Base-by-base conservation (phyloP, 495 filamentous ascomycete species). In the Wilcoxina mikolae region DNA sequence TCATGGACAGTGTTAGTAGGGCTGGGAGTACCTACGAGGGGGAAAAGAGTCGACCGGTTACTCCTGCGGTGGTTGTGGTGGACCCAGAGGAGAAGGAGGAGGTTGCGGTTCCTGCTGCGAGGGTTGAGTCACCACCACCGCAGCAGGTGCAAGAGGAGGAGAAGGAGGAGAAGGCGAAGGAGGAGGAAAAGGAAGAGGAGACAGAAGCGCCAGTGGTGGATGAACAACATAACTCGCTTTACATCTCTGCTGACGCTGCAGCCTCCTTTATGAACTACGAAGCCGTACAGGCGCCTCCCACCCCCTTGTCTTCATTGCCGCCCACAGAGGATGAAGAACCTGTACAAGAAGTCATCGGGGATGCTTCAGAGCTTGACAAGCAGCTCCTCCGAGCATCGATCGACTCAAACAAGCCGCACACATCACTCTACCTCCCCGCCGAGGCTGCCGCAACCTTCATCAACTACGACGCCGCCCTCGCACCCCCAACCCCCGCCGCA, bases 1-100 rank as follows among this genome's bases (percentile, higher is more conserved):
- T 49, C 10, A 28, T 49, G 46, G 46, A 49, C 11, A 49, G 46
- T n/a, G 46, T 49, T 27, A 49, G 46, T 25, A 27, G 46, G 15
- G 24, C 46, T 28, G 46, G 46, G 1, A 49, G 46, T 23, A 28
- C 27, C 7, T 29, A 29, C 25, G 24, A 48, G 20, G 25, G 2
- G 15, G 46, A 29, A 11, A 43, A 43, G 39, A 49, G 46, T 29
- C 22, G 46, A 25, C 46, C 46, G 15, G 46, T 49, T 3, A 49
- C 46, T 15, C 46, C 46, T 15, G 22, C 22, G 24, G 25, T 49
- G 15, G 23, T 27, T 7, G 12, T 49, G 3, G 24, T 11, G 15
- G 24, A 15, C 24, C 15, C 46, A 1, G 46, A 49, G 12, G 7
- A 12, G 23, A 25, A 28, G 23, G 46, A 28, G 46, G 24, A 27